Conservation (phyloP, 1,139 yeast genomes). For the Eremothecium cymbalariae region DNA sequence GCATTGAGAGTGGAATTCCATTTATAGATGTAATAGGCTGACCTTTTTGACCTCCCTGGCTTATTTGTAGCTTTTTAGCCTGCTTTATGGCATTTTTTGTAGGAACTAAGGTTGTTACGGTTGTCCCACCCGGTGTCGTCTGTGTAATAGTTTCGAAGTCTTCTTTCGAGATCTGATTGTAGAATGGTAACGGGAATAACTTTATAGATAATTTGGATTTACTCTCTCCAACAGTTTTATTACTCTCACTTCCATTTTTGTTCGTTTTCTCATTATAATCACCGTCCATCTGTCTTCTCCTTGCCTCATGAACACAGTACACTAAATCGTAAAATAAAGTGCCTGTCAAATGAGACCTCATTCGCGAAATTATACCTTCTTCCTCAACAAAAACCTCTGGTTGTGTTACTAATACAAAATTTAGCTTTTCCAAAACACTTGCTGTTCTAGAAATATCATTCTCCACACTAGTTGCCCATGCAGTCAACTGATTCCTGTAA, state of each 20-base stretch:
- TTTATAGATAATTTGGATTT: conserved; percentile 20
- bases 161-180: conserved; percentile 86
- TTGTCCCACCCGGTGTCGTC: conserved; percentile 89
- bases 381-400: conserved; percentile 69
- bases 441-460: conserved; percentile 91
- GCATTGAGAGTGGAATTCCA: conserved; percentile 73
- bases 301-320: conserved; percentile 92
- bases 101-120: conserved; percentile 81
- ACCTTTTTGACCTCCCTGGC: conserved; percentile 20
- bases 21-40: conserved; percentile 40
- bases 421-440: conserved; percentile 81
- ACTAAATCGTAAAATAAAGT: conserved; percentile 86
- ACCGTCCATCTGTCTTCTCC: conserved; percentile 55
- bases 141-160: conserved; percentile 79
- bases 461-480: conserved; percentile 79
- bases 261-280: conserved; percentile 37
- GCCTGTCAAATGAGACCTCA: conserved; percentile 89
- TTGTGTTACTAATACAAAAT: conserved; percentile 77
- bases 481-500: conserved; percentile 76
- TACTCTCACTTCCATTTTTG: conserved; percentile 24
- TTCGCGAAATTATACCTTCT: conserved; percentile 70
- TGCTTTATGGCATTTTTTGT: conserved; percentile 59
- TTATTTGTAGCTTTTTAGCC: conserved; percentile 33
- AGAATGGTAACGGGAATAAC: conserved; percentile 79
- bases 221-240: conserved; percentile 18